A percentile compares a stretch with the other conserved stretches of the same genome.
phyloP scores from a whole-genome alignment of 352 stramenopile genomes.

The Pilasporangium apinafurcum region DNA sequence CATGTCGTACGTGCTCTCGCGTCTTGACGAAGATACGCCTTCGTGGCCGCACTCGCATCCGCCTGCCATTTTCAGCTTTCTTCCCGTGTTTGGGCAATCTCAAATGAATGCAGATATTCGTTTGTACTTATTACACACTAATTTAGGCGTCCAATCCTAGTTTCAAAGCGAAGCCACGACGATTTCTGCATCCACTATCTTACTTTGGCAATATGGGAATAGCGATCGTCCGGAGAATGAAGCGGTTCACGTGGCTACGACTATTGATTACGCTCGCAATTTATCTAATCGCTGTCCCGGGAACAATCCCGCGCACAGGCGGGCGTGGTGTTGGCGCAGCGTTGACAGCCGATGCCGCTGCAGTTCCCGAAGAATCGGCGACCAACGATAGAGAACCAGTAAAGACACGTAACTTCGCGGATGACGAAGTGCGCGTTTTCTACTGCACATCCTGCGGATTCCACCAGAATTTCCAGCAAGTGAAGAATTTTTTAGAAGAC shows the following conservation, averaged over 20 bases:
- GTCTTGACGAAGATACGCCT: slow-evolving; percentile 35
- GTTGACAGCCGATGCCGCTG: no score
- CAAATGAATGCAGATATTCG: no score
- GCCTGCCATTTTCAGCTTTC: slow-evolving; percentile 8
- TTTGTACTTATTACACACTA: neutral
- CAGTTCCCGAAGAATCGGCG: slow-evolving; percentile 11
- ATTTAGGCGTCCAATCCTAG: no score
- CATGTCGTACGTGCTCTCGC: slow-evolving; percentile 79
- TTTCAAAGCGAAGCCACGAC: no score
- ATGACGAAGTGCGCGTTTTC: slow-evolving; percentile 57
- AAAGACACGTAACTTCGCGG: slow-evolving; percentile 29
- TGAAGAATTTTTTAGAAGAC: slow-evolving; percentile 62
- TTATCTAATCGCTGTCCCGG: slow-evolving; percentile 13
- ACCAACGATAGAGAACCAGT: slow-evolving; percentile 4
- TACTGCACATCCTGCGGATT: slow-evolving; percentile 79
- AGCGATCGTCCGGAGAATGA: slow-evolving; percentile 12
- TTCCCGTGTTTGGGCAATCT: no score
- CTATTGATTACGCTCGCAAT: slow-evolving; percentile 19
- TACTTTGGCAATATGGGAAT: slow-evolving; percentile 8
- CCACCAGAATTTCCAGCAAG: slow-evolving; percentile 70
- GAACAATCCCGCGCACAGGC: slow-evolving; percentile 1
- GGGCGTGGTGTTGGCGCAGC: neutral
- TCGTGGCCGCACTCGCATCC: slow-evolving; percentile 43
- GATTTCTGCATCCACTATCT: no score
- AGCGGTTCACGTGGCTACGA: slow-evolving; percentile 16